Evolutionary conservation across 805 yeast species (phyloP).

Genomic region (Zygotorulaspora danielsina): DNA sequence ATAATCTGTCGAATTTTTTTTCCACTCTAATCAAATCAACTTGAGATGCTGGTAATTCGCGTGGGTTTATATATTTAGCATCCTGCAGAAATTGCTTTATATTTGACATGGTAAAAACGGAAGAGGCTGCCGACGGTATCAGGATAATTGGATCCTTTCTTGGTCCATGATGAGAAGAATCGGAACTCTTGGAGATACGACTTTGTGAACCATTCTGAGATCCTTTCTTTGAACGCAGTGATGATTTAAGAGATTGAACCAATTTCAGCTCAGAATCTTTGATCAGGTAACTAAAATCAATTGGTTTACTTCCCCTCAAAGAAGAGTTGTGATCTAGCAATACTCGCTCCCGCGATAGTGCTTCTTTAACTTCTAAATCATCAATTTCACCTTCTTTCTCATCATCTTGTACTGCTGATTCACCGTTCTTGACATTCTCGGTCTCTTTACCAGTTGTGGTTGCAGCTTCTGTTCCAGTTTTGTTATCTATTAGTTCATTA

Average conservation of each 20-base stretch:
- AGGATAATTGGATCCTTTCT: conserved; percentile 64
- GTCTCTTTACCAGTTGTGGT: conserved; percentile 11
- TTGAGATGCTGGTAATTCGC: conserved; percentile 36
- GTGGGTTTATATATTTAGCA: conserved; percentile 58
- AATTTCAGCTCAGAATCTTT: conserved; percentile 61
- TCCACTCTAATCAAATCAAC: conserved; percentile 31
- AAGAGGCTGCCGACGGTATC: conserved; percentile 75
- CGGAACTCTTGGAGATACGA: conserved; percentile 20
- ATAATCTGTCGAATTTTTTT: conserved; percentile 32
- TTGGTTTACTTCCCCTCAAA: conserved; percentile 60
- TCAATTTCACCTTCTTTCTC: conserved; percentile 13
- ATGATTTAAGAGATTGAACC: conserved; percentile 46
- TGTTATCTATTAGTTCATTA: conserved; percentile 6
- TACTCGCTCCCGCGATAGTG: conserved; percentile 42
- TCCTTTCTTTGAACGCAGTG: conserved; percentile 26
- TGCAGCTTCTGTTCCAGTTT: conserved; percentile 37
- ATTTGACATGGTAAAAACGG: conserved; percentile 60
- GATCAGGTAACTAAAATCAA: conserved; percentile 63
- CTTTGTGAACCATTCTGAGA: conserved; percentile 16
- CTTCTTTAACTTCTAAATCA: conserved; percentile 34
- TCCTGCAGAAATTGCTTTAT: conserved; percentile 67
- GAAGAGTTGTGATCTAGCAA: conserved; percentile 56
- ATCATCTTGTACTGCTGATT: not conserved
- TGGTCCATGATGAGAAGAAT: conserved; percentile 14
- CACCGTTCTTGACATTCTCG: conserved; percentile 1